These are phyloP conservation scores for Protomyces arabidopsidicola DNA, from an alignment of 1,139 yeast genomes.

Conservation along the genomic window DNA sequence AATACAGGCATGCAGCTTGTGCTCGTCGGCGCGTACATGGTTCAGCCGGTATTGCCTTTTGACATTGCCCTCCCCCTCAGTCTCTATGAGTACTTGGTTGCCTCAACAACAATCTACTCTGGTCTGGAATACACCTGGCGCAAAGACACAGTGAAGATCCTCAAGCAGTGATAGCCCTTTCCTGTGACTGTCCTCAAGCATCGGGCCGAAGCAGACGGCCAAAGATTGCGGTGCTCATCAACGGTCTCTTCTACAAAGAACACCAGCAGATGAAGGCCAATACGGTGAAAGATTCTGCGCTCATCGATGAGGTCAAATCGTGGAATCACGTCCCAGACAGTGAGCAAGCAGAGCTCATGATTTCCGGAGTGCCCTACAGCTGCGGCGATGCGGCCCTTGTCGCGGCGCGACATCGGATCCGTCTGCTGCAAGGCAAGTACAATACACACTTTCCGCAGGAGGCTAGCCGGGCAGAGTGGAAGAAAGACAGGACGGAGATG, in stretches of 20 bases:
- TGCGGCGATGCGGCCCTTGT: neutral
- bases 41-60: slow-evolving; percentile 9
- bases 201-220: neutral
- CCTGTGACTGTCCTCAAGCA: neutral
- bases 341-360: neutral
- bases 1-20: slow-evolving; percentile 88
- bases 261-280: neutral
- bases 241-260: too few relatives aligned
- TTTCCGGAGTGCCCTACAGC: neutral
- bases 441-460: slow-evolving; percentile 2
- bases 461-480: neutral
- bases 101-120: slow-evolving; percentile 69
- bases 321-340: neutral
- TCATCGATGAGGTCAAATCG: neutral
- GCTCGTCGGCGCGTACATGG: slow-evolving; percentile 54
- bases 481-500: neutral
- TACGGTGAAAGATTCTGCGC: neutral
- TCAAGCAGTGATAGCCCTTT: slow-evolving; percentile 29
- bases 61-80: slow-evolving; percentile 27
- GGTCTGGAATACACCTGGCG: slow-evolving; percentile 72
- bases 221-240: too few relatives aligned
- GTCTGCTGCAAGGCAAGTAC: neutral
- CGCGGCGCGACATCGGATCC: slow-evolving; percentile 1
- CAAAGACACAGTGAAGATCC: slow-evolving; percentile 58
- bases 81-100: slow-evolving; percentile 56